Evolutionary conservation across 2,329 filamentous ascomycete species (phyloP), one percentile per base, ranked within the genome.

Genomic region (Gyromitra esculenta): DNA sequence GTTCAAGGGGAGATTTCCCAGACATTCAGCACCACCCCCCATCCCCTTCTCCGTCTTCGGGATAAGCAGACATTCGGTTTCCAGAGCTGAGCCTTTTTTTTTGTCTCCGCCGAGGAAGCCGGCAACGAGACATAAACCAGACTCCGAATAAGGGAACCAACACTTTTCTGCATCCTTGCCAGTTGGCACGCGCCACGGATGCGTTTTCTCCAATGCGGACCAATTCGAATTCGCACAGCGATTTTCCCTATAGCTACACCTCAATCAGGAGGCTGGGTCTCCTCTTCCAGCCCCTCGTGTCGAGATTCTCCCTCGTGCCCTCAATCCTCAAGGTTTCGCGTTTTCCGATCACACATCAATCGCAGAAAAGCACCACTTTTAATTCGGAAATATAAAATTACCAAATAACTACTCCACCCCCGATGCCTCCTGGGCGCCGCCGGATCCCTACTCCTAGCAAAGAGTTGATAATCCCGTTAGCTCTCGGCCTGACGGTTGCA

Each of bases 401-500:
- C 18, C 52, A 73, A 48, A 50, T 31, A 65, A 57, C 50, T 18
- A 54, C 35, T 45, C 60, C 21, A 18, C 31, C 50, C 18, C 54
- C 63, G 48, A 77, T 77, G 75, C 43, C 75, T 75, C 59, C 75
- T 52, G 52, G 75, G 48, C 75, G 75, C 37, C 75, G 75, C 56
- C 64, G 70, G 41, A 60, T 60, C 13, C 39, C 48, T 25, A 21
- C 62, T 39, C 75, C 75, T 5, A 48, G 64, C 43, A 77, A 54
- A 18, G 75, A 75, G 41, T 18, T 79, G 31, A 59, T 79, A 31
- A 67, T 79, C 18, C 78, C 78, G 21, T 59, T 79, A 60, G 78
- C 78, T 25, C 76, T 79, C 57, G 77, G 75, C 52, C 71, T 79
- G 21, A 79, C 77, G 9, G 78, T 76, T 15, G 78, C 78, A 37